Evolutionary conservation across 2,329 filamentous ascomycete genomes (phyloP), one percentile per base, ranked within the genome.

Genomic region (Dichotomopilus funicola): DNA sequence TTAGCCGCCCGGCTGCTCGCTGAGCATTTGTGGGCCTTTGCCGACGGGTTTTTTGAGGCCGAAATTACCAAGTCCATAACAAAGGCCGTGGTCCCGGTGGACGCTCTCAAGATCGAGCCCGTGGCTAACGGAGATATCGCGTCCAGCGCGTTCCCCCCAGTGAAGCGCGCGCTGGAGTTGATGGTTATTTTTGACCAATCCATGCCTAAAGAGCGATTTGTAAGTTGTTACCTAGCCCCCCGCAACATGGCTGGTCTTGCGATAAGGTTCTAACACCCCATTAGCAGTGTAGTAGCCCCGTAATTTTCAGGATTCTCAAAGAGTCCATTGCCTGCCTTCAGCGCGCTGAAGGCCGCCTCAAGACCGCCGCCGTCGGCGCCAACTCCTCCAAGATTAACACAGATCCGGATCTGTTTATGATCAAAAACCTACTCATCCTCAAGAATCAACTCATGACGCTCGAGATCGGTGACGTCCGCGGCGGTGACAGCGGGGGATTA

Each of bases 381-480:
- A 66, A 44, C 6, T 12, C 35, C 35, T 6, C 34, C 47, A 12
- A 13, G 12, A 13, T 71, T 54, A 76, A 79, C 27, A 68, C 86
- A 6, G 91, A 97, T 67, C 82, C 88, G 0, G 88, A 96, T 63
- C 79, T 99, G 4, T 99, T 99, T 72, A 85, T 96, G 66, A 86
- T 99, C 64, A 94, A 92, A 64, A 96, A 99, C 68, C 80, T 99
- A 1, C 86, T 99, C 49, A 86, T 96, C 49, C 81, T 99, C 51
- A 97, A 97, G 71, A 95, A 96, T 68, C 89, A 96, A 68, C 88
- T 99, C 51, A 85, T 99, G 33, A 91, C 91, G 8, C 91, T 99
- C 59, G 94, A 99, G 72, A 96, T 99, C 62, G 91, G 82, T 51
- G 82, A 85, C 61, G 78, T 83, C 12, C 75, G 81, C 38, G 12